A percentile compares a stretch with the other conserved stretches of the same genome.
These are phyloP conservation scores for Apostasia shenzhenica DNA, from an alignment of 106 monocot species.

Conservation along the genomic window DNA sequence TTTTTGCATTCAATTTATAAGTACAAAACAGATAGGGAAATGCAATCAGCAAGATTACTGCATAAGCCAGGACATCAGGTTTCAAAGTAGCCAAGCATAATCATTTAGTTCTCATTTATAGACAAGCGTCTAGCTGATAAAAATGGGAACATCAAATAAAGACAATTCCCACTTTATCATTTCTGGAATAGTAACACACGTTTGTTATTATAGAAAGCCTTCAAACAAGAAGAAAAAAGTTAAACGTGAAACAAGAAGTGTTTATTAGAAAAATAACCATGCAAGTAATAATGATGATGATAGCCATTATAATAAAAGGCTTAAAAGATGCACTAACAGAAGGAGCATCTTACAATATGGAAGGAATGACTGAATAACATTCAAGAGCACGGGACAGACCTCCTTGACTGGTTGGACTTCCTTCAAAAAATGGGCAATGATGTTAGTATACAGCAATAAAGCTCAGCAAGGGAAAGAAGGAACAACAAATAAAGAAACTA, in stretches of 20 bases:
- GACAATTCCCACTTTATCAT: too few relatives aligned
- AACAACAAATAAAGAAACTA: neutral
- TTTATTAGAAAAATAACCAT: neutral
- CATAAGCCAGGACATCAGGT: too few relatives aligned
- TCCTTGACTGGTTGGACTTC: slow-evolving; percentile 68
- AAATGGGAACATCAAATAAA: too few relatives aligned
- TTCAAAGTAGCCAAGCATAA: too few relatives aligned
- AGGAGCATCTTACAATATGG: slow-evolving; percentile 73
- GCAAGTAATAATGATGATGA: neutral
- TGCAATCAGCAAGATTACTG: too few relatives aligned
- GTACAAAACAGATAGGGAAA: too few relatives aligned
- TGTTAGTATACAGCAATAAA: neutral
- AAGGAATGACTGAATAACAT: slow-evolving; percentile 74
- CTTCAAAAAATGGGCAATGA: slow-evolving; percentile 21
- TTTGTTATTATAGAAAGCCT: too few relatives aligned
- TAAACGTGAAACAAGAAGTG: neutral
- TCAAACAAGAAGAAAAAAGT: too few relatives aligned
- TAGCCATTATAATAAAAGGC: neutral
- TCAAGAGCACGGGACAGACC: slow-evolving; percentile 81
- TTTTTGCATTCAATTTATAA: too few relatives aligned
- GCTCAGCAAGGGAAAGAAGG: neutral
- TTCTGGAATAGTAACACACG: too few relatives aligned
- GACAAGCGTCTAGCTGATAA: too few relatives aligned
- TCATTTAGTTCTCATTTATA: too few relatives aligned
- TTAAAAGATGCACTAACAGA: neutral